These are phyloP conservation scores for Monosporozyma siamensis DNA, from an alignment of 805 yeast species.

Conservation along the genomic window DNA sequence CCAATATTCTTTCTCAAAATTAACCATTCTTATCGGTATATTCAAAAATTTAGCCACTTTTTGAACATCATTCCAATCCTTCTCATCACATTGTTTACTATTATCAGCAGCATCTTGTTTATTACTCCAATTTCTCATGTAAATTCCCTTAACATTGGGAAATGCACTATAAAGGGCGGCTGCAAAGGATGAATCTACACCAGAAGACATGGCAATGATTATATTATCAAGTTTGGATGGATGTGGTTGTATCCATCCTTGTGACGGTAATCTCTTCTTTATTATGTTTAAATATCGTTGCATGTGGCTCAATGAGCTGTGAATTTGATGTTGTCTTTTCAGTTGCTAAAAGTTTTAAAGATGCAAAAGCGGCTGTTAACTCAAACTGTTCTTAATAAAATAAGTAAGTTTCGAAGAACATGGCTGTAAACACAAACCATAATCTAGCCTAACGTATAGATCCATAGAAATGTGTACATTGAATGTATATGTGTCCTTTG, in stretches of 20 bases:
- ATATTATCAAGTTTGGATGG: conserved; percentile 53
- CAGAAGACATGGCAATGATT: conserved; percentile 88
- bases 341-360: no score
- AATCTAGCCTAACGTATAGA: no score
- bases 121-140: conserved; percentile 85
- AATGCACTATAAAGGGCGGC: conserved; percentile 61
- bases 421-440: no score
- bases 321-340: no score
- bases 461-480: no score
- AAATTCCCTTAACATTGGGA: conserved; percentile 65
- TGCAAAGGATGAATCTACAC: conserved; percentile 88
- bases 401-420: no score
- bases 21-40: conserved; percentile 67
- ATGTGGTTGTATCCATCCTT: neutral
- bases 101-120: conserved; percentile 35
- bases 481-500: no score
- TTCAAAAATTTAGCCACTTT: conserved; percentile 48
- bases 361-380: no score
- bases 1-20: conserved; percentile 92
- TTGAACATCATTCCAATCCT: conserved; percentile 82
- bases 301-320: no score
- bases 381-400: no score
- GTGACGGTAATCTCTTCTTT: conserved; percentile 4
- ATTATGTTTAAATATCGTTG: neutral
- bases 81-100: conserved; percentile 52